phyloP scores from a whole-genome alignment of 768 basidiomycete genomes.

The Hortiboletus campestris region DNA sequence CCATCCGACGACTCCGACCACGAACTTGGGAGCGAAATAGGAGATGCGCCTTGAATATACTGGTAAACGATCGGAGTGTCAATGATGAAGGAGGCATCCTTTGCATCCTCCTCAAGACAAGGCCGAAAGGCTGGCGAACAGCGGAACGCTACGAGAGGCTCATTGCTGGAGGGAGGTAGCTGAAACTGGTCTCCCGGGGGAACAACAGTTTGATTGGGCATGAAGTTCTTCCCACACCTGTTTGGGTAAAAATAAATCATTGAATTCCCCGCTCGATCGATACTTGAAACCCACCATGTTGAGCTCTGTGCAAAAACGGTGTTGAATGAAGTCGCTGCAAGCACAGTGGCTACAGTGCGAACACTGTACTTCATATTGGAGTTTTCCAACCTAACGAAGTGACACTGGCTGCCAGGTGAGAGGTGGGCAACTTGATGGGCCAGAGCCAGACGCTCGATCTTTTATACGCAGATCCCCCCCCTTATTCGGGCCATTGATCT shows the following conservation, averaged over 20 bases:
- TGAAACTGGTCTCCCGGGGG: slow-evolving; percentile 48
- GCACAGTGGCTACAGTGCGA: not conserved
- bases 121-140: slow-evolving; percentile 48
- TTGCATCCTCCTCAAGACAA: slow-evolving; percentile 44
- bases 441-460: not conserved
- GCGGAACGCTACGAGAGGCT: slow-evolving; percentile 44
- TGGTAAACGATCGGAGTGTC: slow-evolving; percentile 22
- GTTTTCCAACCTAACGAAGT: slow-evolving; percentile 1
- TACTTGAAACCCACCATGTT: slow-evolving; percentile 22
- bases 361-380: slow-evolving; percentile 17
- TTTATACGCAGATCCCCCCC: slow-evolving; percentile 4
- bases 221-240: slow-evolving; percentile 55
- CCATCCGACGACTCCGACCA: too few relatives aligned
- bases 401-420: too few relatives aligned
- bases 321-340: slow-evolving; percentile 11
- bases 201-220: slow-evolving; percentile 38
- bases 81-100: slow-evolving; percentile 13
- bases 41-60: slow-evolving; percentile 34
- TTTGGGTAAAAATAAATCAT: not conserved
- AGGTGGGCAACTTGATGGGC: not conserved
- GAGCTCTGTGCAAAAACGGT: slow-evolving; percentile 16
- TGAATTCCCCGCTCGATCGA: not conserved
- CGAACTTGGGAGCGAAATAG: slow-evolving; percentile 24
- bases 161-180: slow-evolving; percentile 31
- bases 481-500: not conserved